Evolutionary conservation across 352 stramenopile genomes (phyloP), one percentile per base, ranked within the genome.

Genomic region (Aphanomyces cochlioides): DNA sequence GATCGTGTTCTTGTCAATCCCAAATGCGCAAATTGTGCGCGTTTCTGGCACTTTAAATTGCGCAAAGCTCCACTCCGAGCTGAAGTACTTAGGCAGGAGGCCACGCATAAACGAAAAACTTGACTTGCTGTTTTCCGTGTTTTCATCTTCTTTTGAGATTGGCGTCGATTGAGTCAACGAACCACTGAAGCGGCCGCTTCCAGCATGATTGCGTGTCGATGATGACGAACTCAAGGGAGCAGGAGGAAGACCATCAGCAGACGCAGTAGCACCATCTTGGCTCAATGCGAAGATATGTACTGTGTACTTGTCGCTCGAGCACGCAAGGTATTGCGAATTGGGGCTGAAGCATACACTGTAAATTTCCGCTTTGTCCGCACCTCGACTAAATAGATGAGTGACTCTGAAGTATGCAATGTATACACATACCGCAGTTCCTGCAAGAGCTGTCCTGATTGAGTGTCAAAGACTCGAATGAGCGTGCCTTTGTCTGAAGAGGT

Each of bases 391-490:
- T 48, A 8, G 47, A 15, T 28, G 10, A 15, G 41, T 10, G n/a
- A 70, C 47, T 13, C 19, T 15, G 36, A 63, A 10, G 28, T 1
- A 19, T 13, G 43, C 2, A 40, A 17, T 13, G 12, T 15, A n/a
- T 13, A 56, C 75, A 80, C 72, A 75, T 57, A 86, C 87, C 83
- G 77, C 63, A 95, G 72, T 60, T 96, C 86, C 59, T 97, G 90
- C 73, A 92, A 85, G 66, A 97, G 89, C 68, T 93, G 85, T 45
- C 96, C 95, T 41, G 82, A 97, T 73, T 96, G 84, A 0, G 97
- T 98, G 77, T 99, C 93, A 73, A 98, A 99, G 17, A 99, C 89
- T 53, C 97, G 89, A 72, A 99, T 97, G 5, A 99, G 81, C 10
- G 97, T 99, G 39, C 97, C 97, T 73, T 98, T 98, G 77, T 98